Base-by-base conservation (phyloP, 345 rosid genomes). In the Pugionium cornutum region DNA sequence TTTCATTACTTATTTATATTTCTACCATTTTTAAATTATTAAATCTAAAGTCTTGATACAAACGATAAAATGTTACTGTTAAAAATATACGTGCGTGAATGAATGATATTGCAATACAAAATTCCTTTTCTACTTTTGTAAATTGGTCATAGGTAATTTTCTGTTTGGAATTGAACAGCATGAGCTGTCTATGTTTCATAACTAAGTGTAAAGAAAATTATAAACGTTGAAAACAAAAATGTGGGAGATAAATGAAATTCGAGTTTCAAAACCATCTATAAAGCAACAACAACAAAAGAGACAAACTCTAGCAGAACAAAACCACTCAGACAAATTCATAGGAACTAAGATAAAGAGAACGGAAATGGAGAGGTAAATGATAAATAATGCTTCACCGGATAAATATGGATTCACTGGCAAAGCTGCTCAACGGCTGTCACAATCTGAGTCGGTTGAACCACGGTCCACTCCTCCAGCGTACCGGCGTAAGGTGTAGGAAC, bases 401-500 rank as follows among this genome's bases (percentile, higher is more conserved):
- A 8, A 39, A 34, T 55, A 52, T 26, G 54, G 49, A 60, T 51
- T 80, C 82, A 89, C 82, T 76, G 85, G 82, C 98, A 92, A 34
- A 92, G 85, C 83, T 89, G 86, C 81, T 78, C 41, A 7, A 37
- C 41, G 7, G 41, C 41, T 1, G 41, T 37, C 41, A 91, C 96
- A 32, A 88, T 86, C 86, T 86, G 96, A 39, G 88, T 80, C 3
- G 97, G 97, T 70, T 91, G 97, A 69, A 91, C 96, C 7, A 91
- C 86, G 0, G 96, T 91, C 88, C 86, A 83, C 68, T 91, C 96
- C 73, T 91, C 97, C 68, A 91, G 51, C 3, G 96, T 77, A 50
- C 97, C 96, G 0, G 96, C 96, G 1, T 91, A 88, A 6, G 97
- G 94, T 11, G 94, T 91, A 1, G 96, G 97, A 62, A 91, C 97